Percentiles rank a stretch among this genome's conserved stretches.
phyloP scores from a whole-genome alignment of 2,329 filamentous ascomycete species.

The Coniochaeta sp. region DNA sequence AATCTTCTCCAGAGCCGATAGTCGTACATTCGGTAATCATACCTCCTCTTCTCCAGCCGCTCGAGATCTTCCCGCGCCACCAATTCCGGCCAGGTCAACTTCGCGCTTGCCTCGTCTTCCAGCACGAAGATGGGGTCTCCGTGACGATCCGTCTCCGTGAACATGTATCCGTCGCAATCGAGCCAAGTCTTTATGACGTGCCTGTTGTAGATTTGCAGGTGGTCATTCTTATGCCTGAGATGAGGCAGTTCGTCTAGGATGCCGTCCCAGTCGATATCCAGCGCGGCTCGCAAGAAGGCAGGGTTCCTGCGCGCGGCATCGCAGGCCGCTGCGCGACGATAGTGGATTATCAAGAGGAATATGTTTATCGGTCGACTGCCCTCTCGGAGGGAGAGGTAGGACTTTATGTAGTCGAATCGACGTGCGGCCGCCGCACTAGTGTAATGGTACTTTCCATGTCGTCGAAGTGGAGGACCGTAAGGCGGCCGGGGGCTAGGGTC shows the following conservation, averaged over 20 bases:
- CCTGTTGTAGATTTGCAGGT: neutral
- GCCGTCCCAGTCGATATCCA: neutral
- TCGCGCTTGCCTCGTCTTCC: neutral
- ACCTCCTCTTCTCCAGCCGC: neutral
- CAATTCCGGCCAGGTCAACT: neutral
- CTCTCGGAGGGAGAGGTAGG: neutral
- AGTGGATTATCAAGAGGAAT: neutral
- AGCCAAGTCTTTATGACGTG: neutral
- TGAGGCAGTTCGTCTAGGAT: neutral
- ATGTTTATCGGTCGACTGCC: neutral
- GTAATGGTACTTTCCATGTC: neutral
- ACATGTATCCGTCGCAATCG: neutral
- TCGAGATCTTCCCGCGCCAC: neutral
- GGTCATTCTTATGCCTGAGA: neutral
- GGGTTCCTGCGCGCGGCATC: neutral
- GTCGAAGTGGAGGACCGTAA: neutral
- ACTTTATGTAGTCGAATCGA: neutral
- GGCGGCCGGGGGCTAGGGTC: neutral
- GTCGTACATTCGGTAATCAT: neutral
- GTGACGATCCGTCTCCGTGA: neutral
- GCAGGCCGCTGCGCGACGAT: neutral
- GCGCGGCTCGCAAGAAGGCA: neutral
- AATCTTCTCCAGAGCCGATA: neutral
- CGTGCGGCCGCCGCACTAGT: neutral
- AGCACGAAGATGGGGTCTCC: neutral